Evolutionary conservation across 306 rosid genomes (phyloP).

Genomic region (Begonia loranthoides): DNA sequence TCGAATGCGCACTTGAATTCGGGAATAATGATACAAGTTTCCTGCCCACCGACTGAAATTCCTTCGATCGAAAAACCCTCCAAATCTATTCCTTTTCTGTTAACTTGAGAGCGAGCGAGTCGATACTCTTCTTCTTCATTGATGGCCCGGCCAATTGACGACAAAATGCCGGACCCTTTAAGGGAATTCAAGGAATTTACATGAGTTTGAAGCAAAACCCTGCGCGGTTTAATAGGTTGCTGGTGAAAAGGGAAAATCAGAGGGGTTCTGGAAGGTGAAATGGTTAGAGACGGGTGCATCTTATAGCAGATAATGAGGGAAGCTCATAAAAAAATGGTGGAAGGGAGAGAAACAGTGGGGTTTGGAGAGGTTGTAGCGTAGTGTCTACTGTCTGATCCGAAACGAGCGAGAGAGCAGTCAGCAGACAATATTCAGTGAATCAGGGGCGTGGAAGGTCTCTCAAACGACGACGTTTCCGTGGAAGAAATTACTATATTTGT

Average conservation of each 20-base stretch:
- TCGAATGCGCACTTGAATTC: constrained; percentile 90
- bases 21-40: constrained; percentile 78
- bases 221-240: constrained; percentile 17
- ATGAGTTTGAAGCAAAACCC: constrained; percentile 24
- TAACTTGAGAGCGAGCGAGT: constrained; percentile 62
- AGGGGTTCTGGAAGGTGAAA: constrained; percentile 37
- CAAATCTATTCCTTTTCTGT: constrained; percentile 55
- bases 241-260: constrained; percentile 38
- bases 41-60: constrained; percentile 79
- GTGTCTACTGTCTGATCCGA: no score
- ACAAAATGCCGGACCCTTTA: constrained; percentile 46
- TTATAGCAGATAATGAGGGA: background rate
- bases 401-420: no score
- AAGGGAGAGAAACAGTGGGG: no score
- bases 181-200: constrained; percentile 22
- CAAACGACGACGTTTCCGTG: no score
- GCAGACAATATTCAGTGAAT: no score
- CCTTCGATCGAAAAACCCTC: constrained; percentile 81
- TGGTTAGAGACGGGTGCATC: constrained; percentile 45
- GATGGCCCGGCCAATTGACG: constrained; percentile 54
- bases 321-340: no score
- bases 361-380: no score
- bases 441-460: no score
- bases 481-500: no score
- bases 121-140: constrained; percentile 81